Evolutionary conservation across 1,139 yeast genomes (phyloP).

Genomic region (Wickerhamomyces sp.): DNA sequence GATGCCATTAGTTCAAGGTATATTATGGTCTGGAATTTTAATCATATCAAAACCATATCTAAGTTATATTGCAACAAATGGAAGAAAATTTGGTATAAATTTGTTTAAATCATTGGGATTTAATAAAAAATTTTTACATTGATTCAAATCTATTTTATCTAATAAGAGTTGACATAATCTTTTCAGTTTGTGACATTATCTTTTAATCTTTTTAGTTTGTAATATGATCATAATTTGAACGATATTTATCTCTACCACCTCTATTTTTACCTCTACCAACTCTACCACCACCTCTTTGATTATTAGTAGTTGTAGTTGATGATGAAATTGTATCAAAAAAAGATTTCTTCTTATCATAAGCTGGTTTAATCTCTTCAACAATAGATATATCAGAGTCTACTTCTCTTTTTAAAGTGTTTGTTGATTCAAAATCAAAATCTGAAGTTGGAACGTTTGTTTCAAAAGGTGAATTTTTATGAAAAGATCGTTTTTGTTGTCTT

Average conservation of each 20-base stretch:
- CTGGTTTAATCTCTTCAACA: slow-evolving; percentile 23
- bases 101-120: slow-evolving; percentile 5
- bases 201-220: no score
- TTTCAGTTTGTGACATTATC: no score
- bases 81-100: slow-evolving; percentile 20
- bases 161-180: no score
- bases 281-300: slow-evolving; percentile 21
- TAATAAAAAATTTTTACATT: not conserved
- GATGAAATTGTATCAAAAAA: slow-evolving; percentile 80
- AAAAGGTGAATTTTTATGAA: slow-evolving; percentile 4
- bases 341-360: slow-evolving; percentile 66
- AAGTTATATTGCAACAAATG: slow-evolving; percentile 20
- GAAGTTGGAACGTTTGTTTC: slow-evolving; percentile 30
- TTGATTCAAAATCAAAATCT: slow-evolving; percentile 62
- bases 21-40: slow-evolving; percentile 38
- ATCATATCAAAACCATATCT: slow-evolving; percentile 40
- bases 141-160: no score
- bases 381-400: slow-evolving; percentile 4
- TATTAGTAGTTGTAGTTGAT: slow-evolving; percentile 32
- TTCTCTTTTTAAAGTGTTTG: slow-evolving; percentile 47
- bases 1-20: slow-evolving; percentile 66
- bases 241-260: no score
- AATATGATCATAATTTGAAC: no score
- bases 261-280: slow-evolving; percentile 33
- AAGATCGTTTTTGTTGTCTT: not conserved